Percentiles rank a stretch among this genome's conserved stretches.
Evolutionary conservation across 441 rosid genomes (phyloP).

Genomic region (Pelargonium fulgidum): DNA sequence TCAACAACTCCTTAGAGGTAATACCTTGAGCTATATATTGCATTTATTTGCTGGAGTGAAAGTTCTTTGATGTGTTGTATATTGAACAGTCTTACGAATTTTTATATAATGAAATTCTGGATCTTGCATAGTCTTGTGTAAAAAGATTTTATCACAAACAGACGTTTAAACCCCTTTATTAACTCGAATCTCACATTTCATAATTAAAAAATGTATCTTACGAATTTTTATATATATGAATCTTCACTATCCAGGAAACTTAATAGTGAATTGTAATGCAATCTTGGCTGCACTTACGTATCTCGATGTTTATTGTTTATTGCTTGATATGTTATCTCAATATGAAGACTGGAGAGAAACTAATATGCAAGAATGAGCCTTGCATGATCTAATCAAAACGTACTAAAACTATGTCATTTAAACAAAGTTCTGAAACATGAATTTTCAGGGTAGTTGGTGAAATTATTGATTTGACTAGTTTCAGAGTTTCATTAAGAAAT

Average conservation of each 20-base stretch:
- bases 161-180: too few relatives aligned
- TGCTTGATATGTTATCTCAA: neutral
- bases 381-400: neutral
- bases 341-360: neutral
- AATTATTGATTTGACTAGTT: neutral
- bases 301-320: neutral
- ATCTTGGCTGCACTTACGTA: neutral
- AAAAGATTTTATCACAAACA: too few relatives aligned
- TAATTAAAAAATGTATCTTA: too few relatives aligned
- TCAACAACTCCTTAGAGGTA: constrained; percentile 79
- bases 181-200: too few relatives aligned
- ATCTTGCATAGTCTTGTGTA: too few relatives aligned
- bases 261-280: neutral
- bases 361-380: neutral
- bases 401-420: neutral
- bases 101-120: too few relatives aligned
- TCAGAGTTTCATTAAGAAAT: neutral
- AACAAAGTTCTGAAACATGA: too few relatives aligned
- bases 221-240: neutral
- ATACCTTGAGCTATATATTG: constrained; percentile 14
- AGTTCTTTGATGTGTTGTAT: neutral
- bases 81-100: neutral
- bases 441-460: neutral
- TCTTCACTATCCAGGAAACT: neutral
- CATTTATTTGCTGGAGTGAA: neutral